Evolutionary conservation across 352 stramenopile species (phyloP).

Genomic region (Phytophthora cactorum): DNA sequence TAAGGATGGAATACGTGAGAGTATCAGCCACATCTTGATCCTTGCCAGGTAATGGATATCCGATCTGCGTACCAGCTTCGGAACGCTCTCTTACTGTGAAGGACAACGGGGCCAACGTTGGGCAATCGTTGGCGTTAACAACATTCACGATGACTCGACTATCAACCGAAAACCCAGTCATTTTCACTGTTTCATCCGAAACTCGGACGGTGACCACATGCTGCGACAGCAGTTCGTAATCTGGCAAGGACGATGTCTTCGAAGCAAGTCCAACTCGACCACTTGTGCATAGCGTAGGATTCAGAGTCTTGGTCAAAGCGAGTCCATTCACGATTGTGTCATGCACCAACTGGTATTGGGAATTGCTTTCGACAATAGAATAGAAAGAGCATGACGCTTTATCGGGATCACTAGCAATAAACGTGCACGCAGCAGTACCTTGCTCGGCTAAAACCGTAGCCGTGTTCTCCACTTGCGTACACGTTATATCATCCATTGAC

Average conservation of each 20-base stretch:
- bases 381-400: conserved; percentile 53
- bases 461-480: conserved; percentile 57
- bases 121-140: conserved; percentile 65
- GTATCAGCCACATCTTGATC: conserved; percentile 60
- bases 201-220: conserved; percentile 41
- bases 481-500: conserved; percentile 34
- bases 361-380: conserved; percentile 30
- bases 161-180: conserved; percentile 34
- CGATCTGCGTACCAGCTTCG: conserved; percentile 35
- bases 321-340: conserved; percentile 11
- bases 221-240: conserved; percentile 47
- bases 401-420: conserved; percentile 54
- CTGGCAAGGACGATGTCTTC: conserved; percentile 16
- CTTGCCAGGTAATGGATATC: conserved; percentile 56
- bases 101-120: conserved; percentile 36
- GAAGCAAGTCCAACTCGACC: conserved; percentile 19
- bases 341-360: conserved; percentile 15
- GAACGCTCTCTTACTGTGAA: conserved; percentile 58
- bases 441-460: conserved; percentile 25
- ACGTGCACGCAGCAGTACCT: conserved; percentile 30
- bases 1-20: conserved; percentile 48
- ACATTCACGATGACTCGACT: conserved; percentile 42
- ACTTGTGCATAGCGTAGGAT: conserved; percentile 13
- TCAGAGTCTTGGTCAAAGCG: conserved; percentile 1
- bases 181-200: conserved; percentile 42